Evolutionary conservation across 768 basidiomycete species (phyloP).

Genomic region (Macrolepiota albuminosa): DNA sequence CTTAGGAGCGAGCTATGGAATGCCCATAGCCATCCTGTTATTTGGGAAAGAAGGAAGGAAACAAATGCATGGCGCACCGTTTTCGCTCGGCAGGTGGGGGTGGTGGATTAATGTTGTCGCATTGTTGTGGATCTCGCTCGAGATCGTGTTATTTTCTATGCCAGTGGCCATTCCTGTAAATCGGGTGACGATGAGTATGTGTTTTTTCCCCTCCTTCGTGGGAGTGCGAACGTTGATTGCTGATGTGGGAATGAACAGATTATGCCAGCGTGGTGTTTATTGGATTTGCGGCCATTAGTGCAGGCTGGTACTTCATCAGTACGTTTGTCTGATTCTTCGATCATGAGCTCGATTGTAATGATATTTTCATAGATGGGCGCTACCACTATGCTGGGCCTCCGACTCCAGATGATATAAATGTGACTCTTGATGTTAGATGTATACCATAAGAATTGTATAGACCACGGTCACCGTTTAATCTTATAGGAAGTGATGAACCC

Average conservation of each 20-base stretch:
- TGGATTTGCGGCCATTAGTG: slow-evolving; percentile 55
- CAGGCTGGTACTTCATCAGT: slow-evolving; percentile 58
- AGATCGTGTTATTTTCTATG: slow-evolving; percentile 67
- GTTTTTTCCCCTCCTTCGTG: neutral
- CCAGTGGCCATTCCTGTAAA: slow-evolving; percentile 57
- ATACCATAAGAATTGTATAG: neutral
- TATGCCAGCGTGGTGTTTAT: slow-evolving; percentile 68
- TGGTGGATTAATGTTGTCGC: slow-evolving; percentile 43
- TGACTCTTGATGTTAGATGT: neutral
- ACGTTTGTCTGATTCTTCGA: slow-evolving; percentile 17
- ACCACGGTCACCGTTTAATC: neutral
- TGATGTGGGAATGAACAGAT: slow-evolving; percentile 31
- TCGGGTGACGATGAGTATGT: slow-evolving; percentile 41
- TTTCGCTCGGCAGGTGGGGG: slow-evolving; percentile 42
- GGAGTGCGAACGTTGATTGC: neutral
- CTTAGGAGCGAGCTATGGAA: slow-evolving; percentile 55
- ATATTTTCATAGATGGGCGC: slow-evolving; percentile 30
- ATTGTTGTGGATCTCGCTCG: slow-evolving; percentile 55
- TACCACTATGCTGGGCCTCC: slow-evolving; percentile 42
- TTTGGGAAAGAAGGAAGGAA: slow-evolving; percentile 30
- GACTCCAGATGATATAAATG: slow-evolving; percentile 14
- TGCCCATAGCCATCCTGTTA: slow-evolving; percentile 55
- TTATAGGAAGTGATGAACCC: too few species aligned
- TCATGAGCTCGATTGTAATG: neutral
- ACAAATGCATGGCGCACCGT: slow-evolving; percentile 46